Evolutionary conservation across 2,329 filamentous ascomycete species (phyloP).

Genomic region (Aspergillus sp.): DNA sequence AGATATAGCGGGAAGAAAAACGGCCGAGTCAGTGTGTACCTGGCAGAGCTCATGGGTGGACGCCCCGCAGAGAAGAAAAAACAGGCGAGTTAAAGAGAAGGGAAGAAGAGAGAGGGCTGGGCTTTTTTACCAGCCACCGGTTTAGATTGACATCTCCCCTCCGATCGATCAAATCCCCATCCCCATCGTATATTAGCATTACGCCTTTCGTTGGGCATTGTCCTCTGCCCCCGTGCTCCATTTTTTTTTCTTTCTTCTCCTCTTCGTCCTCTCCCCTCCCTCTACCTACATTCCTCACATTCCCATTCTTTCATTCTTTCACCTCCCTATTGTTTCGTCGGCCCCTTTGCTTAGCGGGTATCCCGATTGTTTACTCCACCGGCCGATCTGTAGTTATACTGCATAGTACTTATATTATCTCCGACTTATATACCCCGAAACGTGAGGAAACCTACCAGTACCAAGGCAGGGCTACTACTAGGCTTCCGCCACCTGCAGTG

Average conservation of each 20-base stretch:
- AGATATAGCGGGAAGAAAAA: not conserved
- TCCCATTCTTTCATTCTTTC: not conserved
- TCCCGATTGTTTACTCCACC: not conserved
- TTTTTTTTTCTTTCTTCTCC: not conserved
- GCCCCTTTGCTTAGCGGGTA: not conserved
- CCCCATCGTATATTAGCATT: slow-evolving; percentile 13
- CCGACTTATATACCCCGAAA: slow-evolving; percentile 2
- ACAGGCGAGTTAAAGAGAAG: slow-evolving; percentile 2
- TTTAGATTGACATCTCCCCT: slow-evolving; percentile 9
- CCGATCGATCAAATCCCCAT: not conserved
- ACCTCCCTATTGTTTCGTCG: not conserved
- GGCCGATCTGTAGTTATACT: not conserved
- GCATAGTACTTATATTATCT: not conserved
- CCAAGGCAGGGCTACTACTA: not conserved
- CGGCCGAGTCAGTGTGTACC: slow-evolving; percentile 11
- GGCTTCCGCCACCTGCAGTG: not conserved
- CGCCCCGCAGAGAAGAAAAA: slow-evolving; percentile 15
- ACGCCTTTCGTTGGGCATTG: slow-evolving; percentile 11
- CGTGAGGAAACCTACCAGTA: not conserved
- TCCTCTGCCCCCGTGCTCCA: not conserved
- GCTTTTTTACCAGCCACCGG: slow-evolving; percentile 24
- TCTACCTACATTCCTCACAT: not conserved
- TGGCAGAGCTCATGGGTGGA: slow-evolving; percentile 10
- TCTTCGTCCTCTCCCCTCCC: slow-evolving; percentile 1
- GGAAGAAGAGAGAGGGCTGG: slow-evolving; percentile 11